These are phyloP conservation scores for Trichophaea hybrida DNA, from an alignment of 2,329 filamentous ascomycete species.

Conservation along the genomic window DNA sequence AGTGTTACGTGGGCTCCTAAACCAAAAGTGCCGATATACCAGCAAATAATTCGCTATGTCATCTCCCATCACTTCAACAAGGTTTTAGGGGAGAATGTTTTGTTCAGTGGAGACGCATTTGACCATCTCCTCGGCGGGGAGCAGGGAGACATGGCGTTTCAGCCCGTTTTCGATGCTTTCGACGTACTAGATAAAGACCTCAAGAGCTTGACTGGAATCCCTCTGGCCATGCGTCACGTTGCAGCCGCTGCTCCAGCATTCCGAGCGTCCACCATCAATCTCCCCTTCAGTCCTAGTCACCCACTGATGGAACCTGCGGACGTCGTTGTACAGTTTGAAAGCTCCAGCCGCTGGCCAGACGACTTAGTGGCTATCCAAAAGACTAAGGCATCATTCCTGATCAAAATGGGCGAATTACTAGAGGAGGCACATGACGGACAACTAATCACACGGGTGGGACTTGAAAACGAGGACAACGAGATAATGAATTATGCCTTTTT, in stretches of 20 bases:
- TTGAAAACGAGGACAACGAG: constrained; percentile 58
- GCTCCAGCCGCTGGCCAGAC: constrained; percentile 85
- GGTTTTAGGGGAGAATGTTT: constrained; percentile 34
- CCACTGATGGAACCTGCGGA: constrained; percentile 42
- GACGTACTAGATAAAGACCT: constrained; percentile 61
- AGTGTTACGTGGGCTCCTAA: constrained; percentile 71
- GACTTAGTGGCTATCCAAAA: constrained; percentile 81
- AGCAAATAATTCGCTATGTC: constrained; percentile 65
- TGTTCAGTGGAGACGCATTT: constrained; percentile 37
- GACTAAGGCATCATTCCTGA: constrained; percentile 77
- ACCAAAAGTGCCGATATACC: constrained; percentile 48
- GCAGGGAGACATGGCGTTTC: constrained; percentile 43
- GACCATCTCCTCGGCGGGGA: constrained; percentile 31
- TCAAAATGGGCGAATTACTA: constrained; percentile 59
- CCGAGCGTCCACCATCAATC: constrained; percentile 53
- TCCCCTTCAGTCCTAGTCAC: constrained; percentile 36
- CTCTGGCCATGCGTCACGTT: constrained; percentile 72
- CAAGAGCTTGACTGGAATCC: constrained; percentile 63
- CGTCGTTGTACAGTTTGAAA: constrained; percentile 79
- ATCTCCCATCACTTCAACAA: constrained; percentile 52
- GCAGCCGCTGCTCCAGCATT: constrained; percentile 57
- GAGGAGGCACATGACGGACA: constrained; percentile 41
- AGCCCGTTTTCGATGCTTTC: constrained; percentile 55
- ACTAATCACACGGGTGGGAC: constrained; percentile 55
- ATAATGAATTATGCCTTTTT: constrained; percentile 68